Evolutionary conservation across 1,284 basidiomycete genomes (phyloP).

Genomic region (Austroboletus rostrupii): DNA sequence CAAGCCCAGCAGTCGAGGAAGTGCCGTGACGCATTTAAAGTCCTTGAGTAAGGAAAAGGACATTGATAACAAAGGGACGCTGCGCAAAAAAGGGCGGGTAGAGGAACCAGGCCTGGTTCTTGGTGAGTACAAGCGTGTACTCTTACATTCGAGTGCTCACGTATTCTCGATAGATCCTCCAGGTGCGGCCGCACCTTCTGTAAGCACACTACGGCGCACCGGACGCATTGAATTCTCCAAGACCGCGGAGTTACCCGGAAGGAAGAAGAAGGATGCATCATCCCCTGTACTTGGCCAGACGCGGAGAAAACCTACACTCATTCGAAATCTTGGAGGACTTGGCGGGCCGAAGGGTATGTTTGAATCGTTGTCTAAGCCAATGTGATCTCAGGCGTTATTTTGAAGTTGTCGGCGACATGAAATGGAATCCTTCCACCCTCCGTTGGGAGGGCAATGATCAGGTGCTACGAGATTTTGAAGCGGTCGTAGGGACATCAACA

Average conservation of each 20-base stretch:
- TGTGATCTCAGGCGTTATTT: constrained; percentile 14
- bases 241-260: constrained; percentile 37
- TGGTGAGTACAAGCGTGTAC: constrained; percentile 35
- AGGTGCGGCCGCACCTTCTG: constrained; percentile 28
- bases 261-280: constrained; percentile 51
- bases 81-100: constrained; percentile 50
- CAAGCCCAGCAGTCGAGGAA: constrained; percentile 59
- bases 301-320: constrained; percentile 76
- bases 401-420: constrained; percentile 90
- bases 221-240: constrained; percentile 43
- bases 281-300: constrained; percentile 43
- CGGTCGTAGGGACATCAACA: constrained; percentile 73
- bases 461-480: constrained; percentile 85
- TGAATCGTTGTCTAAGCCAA: constrained; percentile 3
- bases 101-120: constrained; percentile 32
- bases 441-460: constrained; percentile 98
- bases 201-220: constrained; percentile 40
- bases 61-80: constrained; percentile 43
- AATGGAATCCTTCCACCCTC: constrained; percentile 85
- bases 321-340: constrained; percentile 76
- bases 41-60: constrained; percentile 31
- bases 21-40: constrained; percentile 49
- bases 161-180: constrained; percentile 18
- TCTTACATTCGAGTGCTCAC: neutral
- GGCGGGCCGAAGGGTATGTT: constrained; percentile 73